These are phyloP conservation scores for Colletotrichum siamense DNA, from an alignment of 2,329 filamentous ascomycete genomes.

Conservation along the genomic window DNA sequence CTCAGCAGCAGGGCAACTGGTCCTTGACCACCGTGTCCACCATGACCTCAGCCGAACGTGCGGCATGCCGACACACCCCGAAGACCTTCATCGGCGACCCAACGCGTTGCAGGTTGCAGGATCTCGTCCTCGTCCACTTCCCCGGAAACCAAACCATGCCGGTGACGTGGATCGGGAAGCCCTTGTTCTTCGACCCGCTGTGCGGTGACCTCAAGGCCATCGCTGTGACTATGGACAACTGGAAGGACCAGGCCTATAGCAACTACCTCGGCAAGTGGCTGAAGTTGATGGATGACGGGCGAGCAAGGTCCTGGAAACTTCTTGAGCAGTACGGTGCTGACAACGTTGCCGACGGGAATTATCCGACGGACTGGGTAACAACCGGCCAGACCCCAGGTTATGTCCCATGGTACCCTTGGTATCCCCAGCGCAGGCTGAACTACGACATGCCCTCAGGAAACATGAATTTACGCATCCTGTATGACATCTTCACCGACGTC, in stretches of 20 bases:
- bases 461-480: not conserved
- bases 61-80: not conserved
- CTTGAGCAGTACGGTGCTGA: not conserved
- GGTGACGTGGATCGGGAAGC: too few relatives aligned
- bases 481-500: not conserved
- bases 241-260: not conserved
- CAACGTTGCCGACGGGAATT: not conserved
- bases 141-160: not conserved
- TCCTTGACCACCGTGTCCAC: not conserved
- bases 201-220: not conserved
- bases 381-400: not conserved
- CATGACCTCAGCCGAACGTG: not conserved
- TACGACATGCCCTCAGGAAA: not conserved
- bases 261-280: too few relatives aligned
- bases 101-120: not conserved
- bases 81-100: conserved; percentile 1
- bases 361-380: not conserved
- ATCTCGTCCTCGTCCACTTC: not conserved
- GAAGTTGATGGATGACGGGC: not conserved
- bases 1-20: not conserved
- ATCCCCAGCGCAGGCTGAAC: not conserved
- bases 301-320: not conserved
- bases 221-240: not conserved
- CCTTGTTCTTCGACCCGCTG: not conserved
- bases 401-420: not conserved